Conservation (phyloP, 1,139 yeast genomes). For the Saccharomycopsis hybrid region DNA sequence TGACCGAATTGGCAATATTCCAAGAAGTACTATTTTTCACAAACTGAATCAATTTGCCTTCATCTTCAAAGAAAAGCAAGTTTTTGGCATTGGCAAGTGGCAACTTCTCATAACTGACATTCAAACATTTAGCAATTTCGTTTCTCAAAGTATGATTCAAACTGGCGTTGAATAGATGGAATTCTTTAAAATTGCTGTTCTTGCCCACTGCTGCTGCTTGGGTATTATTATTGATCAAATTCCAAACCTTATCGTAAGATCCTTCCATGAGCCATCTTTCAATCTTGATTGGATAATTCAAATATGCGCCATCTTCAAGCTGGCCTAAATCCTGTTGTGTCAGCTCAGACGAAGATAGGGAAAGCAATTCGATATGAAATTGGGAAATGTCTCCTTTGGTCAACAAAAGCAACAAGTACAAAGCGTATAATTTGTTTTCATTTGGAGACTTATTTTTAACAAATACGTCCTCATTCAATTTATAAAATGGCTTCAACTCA, state of each 20-base stretch:
- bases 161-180: conserved; percentile 51
- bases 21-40: conserved; percentile 60
- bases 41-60: conserved; percentile 55
- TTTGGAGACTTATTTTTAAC: conserved; percentile 43
- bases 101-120: conserved; percentile 65
- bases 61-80: conserved; percentile 67
- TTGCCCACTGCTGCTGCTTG: conserved; percentile 18
- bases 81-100: conserved; percentile 82
- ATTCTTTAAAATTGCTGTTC: conserved; percentile 40
- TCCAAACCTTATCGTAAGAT: conserved; percentile 88
- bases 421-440: conserved; percentile 70
- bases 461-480: conserved; percentile 28
- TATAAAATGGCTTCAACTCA: conserved; percentile 74
- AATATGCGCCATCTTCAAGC: conserved; percentile 50
- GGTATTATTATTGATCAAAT: conserved; percentile 40
- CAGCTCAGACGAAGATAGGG: conserved; percentile 40
- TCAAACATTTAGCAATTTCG: conserved; percentile 86
- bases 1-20: conserved; percentile 53
- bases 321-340: conserved; percentile 43
- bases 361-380: conserved; percentile 86
- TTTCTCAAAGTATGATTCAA: conserved; percentile 70
- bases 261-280: conserved; percentile 97
- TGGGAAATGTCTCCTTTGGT: conserved; percentile 80
- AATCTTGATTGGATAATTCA: conserved; percentile 79
- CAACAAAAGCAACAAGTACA: conserved; percentile 68